Evolutionary conservation across 2,329 filamentous ascomycete genomes (phyloP), one percentile per base, ranked within the genome.

Genomic region (Bipolaris victoriae): DNA sequence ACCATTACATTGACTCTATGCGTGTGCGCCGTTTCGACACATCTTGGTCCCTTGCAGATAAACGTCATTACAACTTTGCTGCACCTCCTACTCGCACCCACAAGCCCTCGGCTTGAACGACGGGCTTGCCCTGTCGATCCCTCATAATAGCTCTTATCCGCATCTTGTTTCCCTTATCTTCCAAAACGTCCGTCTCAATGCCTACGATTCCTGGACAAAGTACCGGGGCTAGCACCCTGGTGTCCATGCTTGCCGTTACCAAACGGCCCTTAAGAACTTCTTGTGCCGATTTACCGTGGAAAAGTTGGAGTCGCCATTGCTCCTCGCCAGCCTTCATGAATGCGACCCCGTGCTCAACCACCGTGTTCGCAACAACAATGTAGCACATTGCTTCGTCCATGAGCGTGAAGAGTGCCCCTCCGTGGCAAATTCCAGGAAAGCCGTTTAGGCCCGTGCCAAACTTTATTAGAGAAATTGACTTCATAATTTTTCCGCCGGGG

Each of bases 401-500:
- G 11, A 90, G 74, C 1, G 86, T 90, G 13, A 87, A 87, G 26
- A 89, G 79, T 3, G 83, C 80, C 13, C 90, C 90, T 48, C 89
- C 90, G 74, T 93, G 90, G 49, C 86, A 85, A 26, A 89, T 82
- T 16, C 83, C 82, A 2, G 89, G 88, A 85, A 88, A 92, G 7
- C 90, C 88, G 31, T 82, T 79, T 11, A 88, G 71, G 1, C 62
- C 64, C 2, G 41, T 45, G 2, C 62, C 67, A 46, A 58, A 71
- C 49, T 66, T 64, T 37, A 49, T 57, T 2, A 72, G 62, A 18
- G 64, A 62, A 7, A 69, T 49, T 0, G 62, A 53, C 26, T 58
- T 59, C 4, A 45, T 56, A 26, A 68, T 24, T 16, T 43, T 56
- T 13, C 53, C 57, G 49, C 59, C 63, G 4, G 63, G 45, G 57